Evolutionary conservation across 495 filamentous ascomycete genomes (phyloP), one percentile per base, ranked within the genome.

Genomic region (Aspergillus haitiensis): DNA sequence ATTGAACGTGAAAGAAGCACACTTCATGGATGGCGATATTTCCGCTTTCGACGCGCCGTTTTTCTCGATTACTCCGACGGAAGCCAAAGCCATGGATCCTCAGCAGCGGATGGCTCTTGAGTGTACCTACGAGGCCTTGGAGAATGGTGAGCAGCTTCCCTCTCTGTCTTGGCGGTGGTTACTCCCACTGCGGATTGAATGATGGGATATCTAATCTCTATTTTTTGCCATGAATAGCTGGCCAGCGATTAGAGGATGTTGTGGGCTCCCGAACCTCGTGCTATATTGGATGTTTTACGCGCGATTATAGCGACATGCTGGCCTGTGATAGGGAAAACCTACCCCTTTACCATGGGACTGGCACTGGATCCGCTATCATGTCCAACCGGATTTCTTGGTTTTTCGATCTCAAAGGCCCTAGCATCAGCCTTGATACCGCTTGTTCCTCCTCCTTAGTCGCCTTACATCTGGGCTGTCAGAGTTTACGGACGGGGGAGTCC

Each of bases 11-110:
- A 40, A 47, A 15, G 54, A 67, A 13, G 64, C 67, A 0, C 72
- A 81, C 56, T 76, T 81, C 63, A 64, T 89, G 16, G 70, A 82
- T 0, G 74, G 84, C 55, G 77, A 86, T 60, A 65, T 79, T 8
- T 68, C 71, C 5, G 66, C 73, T 6, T 88, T 88, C 58, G 86
- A 88, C 61, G 73, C 83, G 0, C 52, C 64, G 35, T 85, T 88
- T 67, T 81, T 81, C 64, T 69, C 69, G n/a, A 76, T 80, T 21
- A 71, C 71, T 0, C 74, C 75, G 0, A 68, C 66, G 47, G 79
- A 81, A 55, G 79, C 77, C 6, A 64, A 70, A 6, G 67, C 72
- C 0, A 73, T 82, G 55, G 79, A 82, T 59, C 78, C 78, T 0
- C 78, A 82, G 52, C 78, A 81, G 50, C 70, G 77, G 6, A 67